These are phyloP conservation scores for Globisporangium mamillatum DNA, from an alignment of 352 stramenopile genomes.

Conservation along the genomic window DNA sequence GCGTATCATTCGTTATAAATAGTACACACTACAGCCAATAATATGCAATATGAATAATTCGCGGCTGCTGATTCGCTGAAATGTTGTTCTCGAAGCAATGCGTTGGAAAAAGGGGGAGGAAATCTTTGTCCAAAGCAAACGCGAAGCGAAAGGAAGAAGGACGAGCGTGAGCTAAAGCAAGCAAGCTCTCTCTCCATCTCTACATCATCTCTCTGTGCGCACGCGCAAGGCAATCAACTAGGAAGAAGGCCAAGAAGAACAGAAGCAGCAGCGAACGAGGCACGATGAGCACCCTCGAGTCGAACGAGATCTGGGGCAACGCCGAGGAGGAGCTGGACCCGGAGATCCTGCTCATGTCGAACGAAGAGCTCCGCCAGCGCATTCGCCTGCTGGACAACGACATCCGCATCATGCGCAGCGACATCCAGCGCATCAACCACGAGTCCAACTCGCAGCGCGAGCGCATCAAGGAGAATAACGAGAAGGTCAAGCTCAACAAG, in stretches of 20 bases:
- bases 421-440: conserved; percentile 97
- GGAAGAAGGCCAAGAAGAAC: not conserved
- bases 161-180: not conserved
- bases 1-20: not conserved
- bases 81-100: not conserved
- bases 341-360: conserved; percentile 94
- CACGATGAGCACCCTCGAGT: conserved; percentile 63
- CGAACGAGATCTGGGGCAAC: conserved; percentile 55
- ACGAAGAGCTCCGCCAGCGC: conserved; percentile 94
- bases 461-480: conserved; percentile 98
- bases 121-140: conserved; percentile 6
- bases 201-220: not conserved
- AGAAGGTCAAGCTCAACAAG: conserved; percentile 99
- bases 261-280: not conserved
- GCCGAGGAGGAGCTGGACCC: conserved; percentile 67
- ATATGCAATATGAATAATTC: not conserved
- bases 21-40: not conserved
- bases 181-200: not conserved
- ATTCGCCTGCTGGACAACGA: conserved; percentile 96
- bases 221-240: not conserved
- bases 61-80: not conserved
- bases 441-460: conserved; percentile 93
- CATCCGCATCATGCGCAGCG: conserved; percentile 97
- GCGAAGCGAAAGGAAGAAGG: conserved; percentile 16
- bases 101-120: conserved; percentile 15